These are phyloP conservation scores for Colletotrichum sp. DNA, from an alignment of 2,329 filamentous ascomycete species.

Conservation along the genomic window DNA sequence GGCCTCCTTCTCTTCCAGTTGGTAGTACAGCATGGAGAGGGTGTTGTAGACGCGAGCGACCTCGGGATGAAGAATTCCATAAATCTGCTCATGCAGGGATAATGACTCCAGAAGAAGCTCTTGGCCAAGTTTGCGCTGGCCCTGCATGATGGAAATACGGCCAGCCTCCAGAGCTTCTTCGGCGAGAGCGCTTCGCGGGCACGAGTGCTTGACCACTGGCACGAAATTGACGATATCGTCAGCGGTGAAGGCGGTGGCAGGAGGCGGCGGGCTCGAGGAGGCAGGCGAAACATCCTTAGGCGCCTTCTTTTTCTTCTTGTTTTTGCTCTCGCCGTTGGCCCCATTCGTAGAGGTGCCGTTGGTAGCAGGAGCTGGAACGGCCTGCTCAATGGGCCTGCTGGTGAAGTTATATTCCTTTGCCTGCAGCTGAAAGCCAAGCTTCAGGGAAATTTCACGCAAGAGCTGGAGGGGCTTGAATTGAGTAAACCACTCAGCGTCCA, in stretches of 20 bases:
- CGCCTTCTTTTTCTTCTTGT: conserved; percentile 61
- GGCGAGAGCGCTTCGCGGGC: conserved; percentile 86
- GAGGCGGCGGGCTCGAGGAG: conserved; percentile 29
- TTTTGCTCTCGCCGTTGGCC: conserved; percentile 55
- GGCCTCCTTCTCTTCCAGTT: conserved; percentile 96
- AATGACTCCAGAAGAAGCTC: conserved; percentile 95
- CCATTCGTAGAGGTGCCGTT: conserved; percentile 40
- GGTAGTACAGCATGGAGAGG: conserved; percentile 94
- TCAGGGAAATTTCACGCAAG: conserved; percentile 86
- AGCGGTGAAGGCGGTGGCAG: conserved; percentile 65
- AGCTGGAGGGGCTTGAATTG: conserved; percentile 78
- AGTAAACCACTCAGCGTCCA: conserved; percentile 72
- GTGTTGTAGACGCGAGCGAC: conserved; percentile 95
- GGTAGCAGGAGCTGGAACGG: conserved; percentile 34
- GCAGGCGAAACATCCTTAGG: conserved; percentile 58
- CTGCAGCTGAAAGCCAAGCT: conserved; percentile 87
- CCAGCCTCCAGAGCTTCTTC: conserved; percentile 97
- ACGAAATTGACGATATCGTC: conserved; percentile 93
- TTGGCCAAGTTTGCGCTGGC: conserved; percentile 94
- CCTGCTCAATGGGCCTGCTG: conserved; percentile 29
- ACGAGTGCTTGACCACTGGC: conserved; percentile 94
- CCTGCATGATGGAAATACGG: conserved; percentile 92
- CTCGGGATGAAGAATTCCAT: conserved; percentile 95
- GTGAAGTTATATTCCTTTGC: conserved; percentile 61
- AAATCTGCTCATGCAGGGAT: conserved; percentile 97